Conservation (phyloP, 2,329 filamentous ascomycete species). For the Samsoniella hepiali region DNA sequence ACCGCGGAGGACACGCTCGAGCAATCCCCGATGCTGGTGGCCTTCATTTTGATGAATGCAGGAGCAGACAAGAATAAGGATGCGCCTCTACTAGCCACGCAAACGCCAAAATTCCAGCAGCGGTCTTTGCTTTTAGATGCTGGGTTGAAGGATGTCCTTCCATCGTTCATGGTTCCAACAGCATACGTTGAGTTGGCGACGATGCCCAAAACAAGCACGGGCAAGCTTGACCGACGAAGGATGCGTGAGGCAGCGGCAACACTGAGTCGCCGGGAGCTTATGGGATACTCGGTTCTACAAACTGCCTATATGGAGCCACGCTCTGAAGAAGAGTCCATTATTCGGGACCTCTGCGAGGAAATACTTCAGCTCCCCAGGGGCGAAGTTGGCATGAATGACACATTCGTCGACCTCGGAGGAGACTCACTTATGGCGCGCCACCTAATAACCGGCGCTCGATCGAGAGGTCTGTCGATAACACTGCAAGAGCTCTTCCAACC, state of each 20-base stretch:
- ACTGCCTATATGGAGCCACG: neutral
- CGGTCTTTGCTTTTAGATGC: neutral
- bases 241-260: neutral
- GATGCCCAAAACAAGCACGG: slow-evolving; percentile 2
- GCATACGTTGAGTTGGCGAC: neutral
- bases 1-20: neutral
- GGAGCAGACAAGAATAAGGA: neutral
- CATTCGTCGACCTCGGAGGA: slow-evolving; percentile 8
- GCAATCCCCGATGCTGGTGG: slow-evolving; percentile 4
- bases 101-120: neutral
- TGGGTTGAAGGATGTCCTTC: neutral
- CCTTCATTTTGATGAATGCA: neutral
- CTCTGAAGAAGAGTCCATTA: neutral
- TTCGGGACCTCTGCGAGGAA: slow-evolving; percentile 1
- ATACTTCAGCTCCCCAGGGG: neutral
- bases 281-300: neutral
- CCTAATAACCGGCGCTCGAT: neutral
- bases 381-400: slow-evolving; percentile 8
- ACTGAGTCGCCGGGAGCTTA: neutral
- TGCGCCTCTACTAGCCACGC: neutral
- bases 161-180: slow-evolving; percentile 3
- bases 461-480: neutral
- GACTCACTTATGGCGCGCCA: slow-evolving; percentile 7
- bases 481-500: neutral
- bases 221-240: slow-evolving; percentile 9